Base-by-base conservation (phyloP, 192 early-diverging fungal species). In the Entomortierella chlamydospora region DNA sequence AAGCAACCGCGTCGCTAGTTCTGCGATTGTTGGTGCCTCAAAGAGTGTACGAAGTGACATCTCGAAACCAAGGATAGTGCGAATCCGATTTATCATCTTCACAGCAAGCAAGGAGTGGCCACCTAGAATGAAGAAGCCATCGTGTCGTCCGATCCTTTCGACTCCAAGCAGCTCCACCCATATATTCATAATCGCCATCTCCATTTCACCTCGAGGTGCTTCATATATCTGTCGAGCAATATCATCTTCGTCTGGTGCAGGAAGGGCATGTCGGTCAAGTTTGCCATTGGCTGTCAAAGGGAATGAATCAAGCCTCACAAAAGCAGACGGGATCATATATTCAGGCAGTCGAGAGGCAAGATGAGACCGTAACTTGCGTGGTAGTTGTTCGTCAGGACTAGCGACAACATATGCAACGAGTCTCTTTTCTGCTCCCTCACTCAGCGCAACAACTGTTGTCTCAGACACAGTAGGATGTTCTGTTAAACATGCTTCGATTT, bases 241-340 rank as follows among this genome's bases (percentile, higher is more conserved):
- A 20, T 5, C 45, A 47, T 20, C 15, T 2, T 20, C 20, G 4
- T 47, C 45, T 11, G 45, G 45, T 20, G 12, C 45, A 11, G 45
- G 45, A 47, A 47, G 45, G 4, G 45, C 45, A 4, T 47, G 5
- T 4, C 20, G 12, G 15, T 47, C 45, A 17, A 47, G 12, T 47
- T 47, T 47, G 15, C 45, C 20, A 20, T 47, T 68, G 28, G 61
- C 15, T 30, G 69, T 73, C 28, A 77, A n/a, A 17, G 79, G 79
- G n/a, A 84, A 33, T 47, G 5, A 2, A 47, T 47, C 45, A 3
- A 47, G 5, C 3, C 15, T 2, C 12, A 47, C 45, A 47, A 47
- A 47, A 2, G 45, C 45, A 5, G 15, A 5, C 15, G 45, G 45
- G 20, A 47, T 20, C 45, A 47, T 47, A 47, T 47, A 47, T 2